Evolutionary conservation across 2,329 filamentous ascomycete species (phyloP).

Genomic region (Aphanocladium album): DNA sequence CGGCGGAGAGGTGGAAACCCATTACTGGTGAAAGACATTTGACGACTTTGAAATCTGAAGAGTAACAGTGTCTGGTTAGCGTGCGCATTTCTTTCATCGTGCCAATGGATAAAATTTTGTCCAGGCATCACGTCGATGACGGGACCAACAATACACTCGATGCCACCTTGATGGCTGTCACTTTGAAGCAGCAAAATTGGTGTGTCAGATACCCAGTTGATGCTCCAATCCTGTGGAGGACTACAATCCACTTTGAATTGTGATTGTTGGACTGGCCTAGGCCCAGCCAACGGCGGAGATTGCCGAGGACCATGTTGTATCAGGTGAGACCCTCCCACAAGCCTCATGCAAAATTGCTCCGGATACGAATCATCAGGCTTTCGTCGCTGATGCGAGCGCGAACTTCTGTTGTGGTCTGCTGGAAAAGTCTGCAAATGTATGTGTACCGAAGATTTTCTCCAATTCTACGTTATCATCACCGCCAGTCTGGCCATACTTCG

Average conservation of each 20-base stretch:
- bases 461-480: no score
- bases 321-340: not conserved
- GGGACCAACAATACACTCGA: not conserved
- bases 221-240: not conserved
- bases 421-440: no score
- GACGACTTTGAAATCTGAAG: no score
- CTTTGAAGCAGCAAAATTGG: not conserved
- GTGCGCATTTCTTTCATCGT: no score
- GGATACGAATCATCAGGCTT: no score
- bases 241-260: not conserved
- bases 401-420: no score
- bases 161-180: not conserved
- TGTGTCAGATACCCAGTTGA: not conserved
- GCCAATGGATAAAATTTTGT: no score
- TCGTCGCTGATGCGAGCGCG: no score
- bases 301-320: slow-evolving; percentile 1
- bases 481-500: no score
- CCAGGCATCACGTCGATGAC: no score
- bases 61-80: no score
- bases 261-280: not conserved
- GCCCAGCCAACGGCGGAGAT: not conserved
- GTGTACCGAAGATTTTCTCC: no score
- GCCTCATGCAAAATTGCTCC: not conserved
- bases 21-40: not conserved
- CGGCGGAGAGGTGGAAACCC: not conserved